Percentiles rank a stretch among this genome's conserved stretches.
These are phyloP conservation scores for Diaporthe sp. DNA, from an alignment of 2,329 filamentous ascomycete species.

Conservation along the genomic window DNA sequence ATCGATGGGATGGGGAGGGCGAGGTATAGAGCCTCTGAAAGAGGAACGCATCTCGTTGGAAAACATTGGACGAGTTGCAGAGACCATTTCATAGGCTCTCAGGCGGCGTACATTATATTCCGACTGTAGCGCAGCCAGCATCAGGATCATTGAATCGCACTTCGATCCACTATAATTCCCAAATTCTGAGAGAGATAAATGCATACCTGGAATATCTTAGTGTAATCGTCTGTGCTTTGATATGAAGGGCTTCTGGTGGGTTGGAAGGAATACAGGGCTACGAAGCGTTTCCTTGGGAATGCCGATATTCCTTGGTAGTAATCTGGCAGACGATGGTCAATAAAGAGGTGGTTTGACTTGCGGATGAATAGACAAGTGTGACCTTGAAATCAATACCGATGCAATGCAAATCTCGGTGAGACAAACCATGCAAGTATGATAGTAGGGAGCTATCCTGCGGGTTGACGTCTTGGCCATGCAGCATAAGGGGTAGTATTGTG, in stretches of 20 bases:
- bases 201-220: background rate
- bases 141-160: background rate
- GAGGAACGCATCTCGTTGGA: background rate
- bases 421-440: background rate
- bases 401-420: too few relatives aligned
- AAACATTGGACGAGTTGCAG: background rate
- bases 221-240: background rate
- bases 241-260: background rate
- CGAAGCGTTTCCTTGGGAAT: too few relatives aligned
- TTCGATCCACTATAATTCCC: background rate
- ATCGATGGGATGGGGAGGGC: conserved; percentile 17
- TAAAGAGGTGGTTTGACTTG: background rate
- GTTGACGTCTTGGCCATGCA: background rate
- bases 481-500: background rate
- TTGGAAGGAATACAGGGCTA: background rate
- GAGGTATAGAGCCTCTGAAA: background rate
- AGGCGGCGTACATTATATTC: background rate
- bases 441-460: too few relatives aligned
- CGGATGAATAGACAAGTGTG: background rate
- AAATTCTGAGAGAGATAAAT: background rate
- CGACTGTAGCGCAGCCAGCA: background rate
- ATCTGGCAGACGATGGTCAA: background rate
- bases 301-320: background rate
- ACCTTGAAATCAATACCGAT: background rate
- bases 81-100: background rate